Percentiles rank a stretch among this genome's conserved stretches.
phyloP scores from a whole-genome alignment of 2,329 filamentous ascomycete species.

The Diaporthe ampelina region DNA sequence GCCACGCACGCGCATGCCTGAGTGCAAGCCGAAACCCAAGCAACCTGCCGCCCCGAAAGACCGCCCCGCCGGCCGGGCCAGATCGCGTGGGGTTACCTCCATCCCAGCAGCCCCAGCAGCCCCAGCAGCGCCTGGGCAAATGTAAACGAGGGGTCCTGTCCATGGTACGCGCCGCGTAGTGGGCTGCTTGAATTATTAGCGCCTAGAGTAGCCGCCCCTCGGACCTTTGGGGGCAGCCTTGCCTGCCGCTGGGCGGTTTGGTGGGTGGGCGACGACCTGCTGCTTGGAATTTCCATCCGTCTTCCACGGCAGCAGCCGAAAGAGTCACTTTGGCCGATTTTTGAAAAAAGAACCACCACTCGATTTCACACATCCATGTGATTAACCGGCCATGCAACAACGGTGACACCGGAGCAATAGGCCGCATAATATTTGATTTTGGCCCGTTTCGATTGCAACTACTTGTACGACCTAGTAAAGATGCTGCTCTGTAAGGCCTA shows the following conservation, averaged over 20 bases:
- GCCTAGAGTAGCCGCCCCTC: slow-evolving; percentile 3
- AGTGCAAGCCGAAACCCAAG: slow-evolving; percentile 22
- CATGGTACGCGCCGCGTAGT: not conserved
- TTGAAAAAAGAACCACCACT: not conserved
- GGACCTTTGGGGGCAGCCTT: not conserved
- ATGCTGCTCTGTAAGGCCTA: slow-evolving; percentile 76
- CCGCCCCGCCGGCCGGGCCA: slow-evolving; percentile 27
- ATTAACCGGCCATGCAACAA: slow-evolving; percentile 23
- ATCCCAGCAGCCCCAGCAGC: not conserved
- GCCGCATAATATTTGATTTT: slow-evolving; percentile 2
- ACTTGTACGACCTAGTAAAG: slow-evolving; percentile 44
- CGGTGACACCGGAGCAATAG: slow-evolving; percentile 21
- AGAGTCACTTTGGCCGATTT: not conserved
- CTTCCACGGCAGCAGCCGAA: not conserved
- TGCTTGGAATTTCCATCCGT: not conserved
- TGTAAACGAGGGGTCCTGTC: slow-evolving; percentile 13
- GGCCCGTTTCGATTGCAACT: slow-evolving; percentile 21
- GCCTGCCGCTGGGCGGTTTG: slow-evolving; percentile 10
- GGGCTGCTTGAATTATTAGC: slow-evolving; percentile 2
- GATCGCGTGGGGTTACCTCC: slow-evolving; percentile 31
- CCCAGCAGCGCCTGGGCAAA: not conserved
- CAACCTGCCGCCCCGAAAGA: not conserved
- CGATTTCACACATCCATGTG: slow-evolving; percentile 30
- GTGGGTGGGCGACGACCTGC: slow-evolving; percentile 29
- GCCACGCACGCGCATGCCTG: not conserved